Conservation (phyloP, 2,329 filamentous ascomycete species). For the Coniella lustricola region DNA sequence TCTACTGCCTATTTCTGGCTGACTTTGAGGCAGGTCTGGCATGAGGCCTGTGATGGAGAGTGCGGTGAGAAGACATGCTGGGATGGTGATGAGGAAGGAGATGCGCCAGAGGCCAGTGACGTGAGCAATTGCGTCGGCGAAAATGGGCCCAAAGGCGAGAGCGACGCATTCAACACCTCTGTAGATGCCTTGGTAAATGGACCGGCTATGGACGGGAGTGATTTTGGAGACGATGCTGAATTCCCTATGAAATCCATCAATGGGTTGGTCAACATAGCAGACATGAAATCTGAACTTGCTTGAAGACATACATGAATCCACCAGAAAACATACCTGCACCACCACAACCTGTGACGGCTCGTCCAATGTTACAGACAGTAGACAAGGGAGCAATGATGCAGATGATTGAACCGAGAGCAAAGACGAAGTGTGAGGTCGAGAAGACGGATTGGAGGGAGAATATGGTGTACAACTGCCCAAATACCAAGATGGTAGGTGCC, state of each 20-base stretch:
- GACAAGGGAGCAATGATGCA: slow-evolving; percentile 17
- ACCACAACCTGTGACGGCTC: neutral
- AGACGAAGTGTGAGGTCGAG: neutral
- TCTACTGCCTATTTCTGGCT: neutral
- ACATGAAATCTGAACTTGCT: neutral
- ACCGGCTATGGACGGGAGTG: neutral
- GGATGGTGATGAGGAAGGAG: neutral
- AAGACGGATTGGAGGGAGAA: neutral
- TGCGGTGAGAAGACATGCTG: neutral
- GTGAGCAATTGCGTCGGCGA: neutral
- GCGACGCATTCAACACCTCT: neutral
- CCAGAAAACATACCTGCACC: slow-evolving; percentile 22
- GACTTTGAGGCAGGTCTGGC: neutral
- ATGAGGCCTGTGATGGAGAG: neutral
- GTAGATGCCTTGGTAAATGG: neutral
- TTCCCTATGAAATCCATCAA: neutral
- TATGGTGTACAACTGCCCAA: neutral
- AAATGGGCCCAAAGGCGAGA: neutral
- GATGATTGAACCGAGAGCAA: slow-evolving; percentile 14
- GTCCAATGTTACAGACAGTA: neutral
- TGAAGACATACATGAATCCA: neutral
- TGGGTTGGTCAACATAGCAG: too few species aligned
- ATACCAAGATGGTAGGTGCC: neutral
- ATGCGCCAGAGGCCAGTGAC: neutral
- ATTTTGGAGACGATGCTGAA: neutral